A percentile compares a stretch with the other conserved stretches of the same genome.
These are phyloP conservation scores for Ettlia oleoabundans DNA, from an alignment of 139 green algal genomes.

Conservation along the genomic window DNA sequence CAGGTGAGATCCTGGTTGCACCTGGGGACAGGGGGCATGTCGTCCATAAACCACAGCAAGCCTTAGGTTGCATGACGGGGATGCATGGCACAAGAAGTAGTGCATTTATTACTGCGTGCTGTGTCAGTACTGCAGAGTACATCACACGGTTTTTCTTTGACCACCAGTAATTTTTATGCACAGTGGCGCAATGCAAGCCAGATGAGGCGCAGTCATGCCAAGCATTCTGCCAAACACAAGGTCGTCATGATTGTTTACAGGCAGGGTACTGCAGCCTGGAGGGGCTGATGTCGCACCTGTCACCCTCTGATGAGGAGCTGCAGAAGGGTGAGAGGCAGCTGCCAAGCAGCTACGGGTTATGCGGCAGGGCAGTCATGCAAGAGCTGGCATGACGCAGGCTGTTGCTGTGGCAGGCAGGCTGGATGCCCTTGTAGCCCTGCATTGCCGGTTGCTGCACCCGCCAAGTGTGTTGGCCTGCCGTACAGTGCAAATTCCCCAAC, in stretches of 20 bases:
- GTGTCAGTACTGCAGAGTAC: background rate
- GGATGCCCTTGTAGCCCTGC: too few relatives aligned
- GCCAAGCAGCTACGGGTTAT: too few relatives aligned
- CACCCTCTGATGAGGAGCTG: constrained; percentile 60
- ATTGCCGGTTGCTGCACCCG: background rate
- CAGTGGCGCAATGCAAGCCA: too few relatives aligned
- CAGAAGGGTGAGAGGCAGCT: constrained; percentile 11
- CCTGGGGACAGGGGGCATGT: too few relatives aligned
- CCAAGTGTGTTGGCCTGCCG: background rate
- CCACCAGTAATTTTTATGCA: too few relatives aligned
- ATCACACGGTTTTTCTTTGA: too few relatives aligned
- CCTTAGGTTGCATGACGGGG: too few relatives aligned
- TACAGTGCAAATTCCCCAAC: background rate
- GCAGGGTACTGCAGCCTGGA: constrained; percentile 51
- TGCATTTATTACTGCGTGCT: background rate
- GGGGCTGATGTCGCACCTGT: constrained; percentile 69
- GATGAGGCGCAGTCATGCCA: too few relatives aligned
- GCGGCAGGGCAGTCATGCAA: too few relatives aligned
- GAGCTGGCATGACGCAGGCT: background rate
- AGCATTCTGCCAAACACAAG: too few relatives aligned
- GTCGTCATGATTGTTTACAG: constrained; percentile 19
- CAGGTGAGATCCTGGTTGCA: background rate
- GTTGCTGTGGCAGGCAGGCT: background rate
- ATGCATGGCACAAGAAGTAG: too few relatives aligned
- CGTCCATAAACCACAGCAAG: too few relatives aligned